A percentile compares a stretch with the other conserved stretches of the same genome.
Conservation (phyloP, 2,329 filamentous ascomycete species). For the Calonectria pseudoreteaudii region DNA sequence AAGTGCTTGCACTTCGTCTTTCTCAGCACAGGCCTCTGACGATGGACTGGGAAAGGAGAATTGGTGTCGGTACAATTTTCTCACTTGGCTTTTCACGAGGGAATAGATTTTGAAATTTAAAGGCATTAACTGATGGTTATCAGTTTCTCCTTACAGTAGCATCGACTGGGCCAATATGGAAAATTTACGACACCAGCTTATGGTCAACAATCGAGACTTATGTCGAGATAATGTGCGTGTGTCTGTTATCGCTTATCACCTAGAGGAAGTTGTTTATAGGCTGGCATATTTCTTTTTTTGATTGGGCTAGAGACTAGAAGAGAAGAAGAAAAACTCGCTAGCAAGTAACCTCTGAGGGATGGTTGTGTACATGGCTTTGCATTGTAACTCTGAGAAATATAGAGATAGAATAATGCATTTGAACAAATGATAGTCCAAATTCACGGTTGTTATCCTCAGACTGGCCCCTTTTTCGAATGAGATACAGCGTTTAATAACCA, state of each 20-base stretch:
- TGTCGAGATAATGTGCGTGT: not conserved
- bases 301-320: not conserved
- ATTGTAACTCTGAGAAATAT: no score
- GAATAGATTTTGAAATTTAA: rapidly evolving
- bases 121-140: not conserved
- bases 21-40: not conserved
- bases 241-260: not conserved
- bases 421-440: no score
- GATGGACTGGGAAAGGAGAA: not conserved
- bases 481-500: not conserved
- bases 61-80: not conserved
- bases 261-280: no score
- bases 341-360: not conserved
- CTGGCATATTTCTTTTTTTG: no score
- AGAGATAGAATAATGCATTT: no score
- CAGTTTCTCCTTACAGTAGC: not conserved
- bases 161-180: not conserved
- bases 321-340: not conserved
- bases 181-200: not conserved
- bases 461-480: not conserved
- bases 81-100: not conserved
- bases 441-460: not conserved
- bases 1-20: not conserved
- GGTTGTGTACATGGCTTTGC: no score
- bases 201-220: not conserved